These are phyloP conservation scores for Bothriochloa decipiens DNA, from an alignment of 176 grass and related monocot genomes.

Conservation along the genomic window DNA sequence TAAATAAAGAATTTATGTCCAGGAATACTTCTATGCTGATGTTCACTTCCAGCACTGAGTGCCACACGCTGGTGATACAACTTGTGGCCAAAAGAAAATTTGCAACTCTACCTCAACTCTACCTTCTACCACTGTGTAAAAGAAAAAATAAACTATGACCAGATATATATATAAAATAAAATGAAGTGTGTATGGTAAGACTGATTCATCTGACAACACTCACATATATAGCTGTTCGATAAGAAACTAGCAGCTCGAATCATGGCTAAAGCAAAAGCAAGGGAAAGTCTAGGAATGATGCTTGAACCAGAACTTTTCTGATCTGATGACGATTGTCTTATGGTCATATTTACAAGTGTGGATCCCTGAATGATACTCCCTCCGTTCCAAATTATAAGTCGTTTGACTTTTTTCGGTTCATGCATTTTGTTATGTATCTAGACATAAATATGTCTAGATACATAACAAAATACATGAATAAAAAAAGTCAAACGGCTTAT, in stretches of 20 bases:
- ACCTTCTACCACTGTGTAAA: slow-evolving; percentile 80
- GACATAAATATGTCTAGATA: too few species aligned
- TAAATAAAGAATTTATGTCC: slow-evolving; percentile 25
- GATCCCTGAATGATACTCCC: slow-evolving; percentile 60
- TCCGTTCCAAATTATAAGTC: too few species aligned
- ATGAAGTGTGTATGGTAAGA: slow-evolving; percentile 9
- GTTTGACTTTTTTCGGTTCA: too few species aligned
- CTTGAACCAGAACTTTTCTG: slow-evolving; percentile 34
- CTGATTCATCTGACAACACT: slow-evolving; percentile 57
- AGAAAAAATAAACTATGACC: slow-evolving; percentile 34
- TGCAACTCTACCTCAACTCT: slow-evolving; percentile 87
- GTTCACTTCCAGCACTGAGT: slow-evolving; percentile 55
- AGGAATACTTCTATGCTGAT: slow-evolving; percentile 54
- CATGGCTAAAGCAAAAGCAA: slow-evolving; percentile 63
- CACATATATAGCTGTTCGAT: slow-evolving; percentile 99
- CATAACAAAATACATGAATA: too few species aligned
- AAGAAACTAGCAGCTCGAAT: slow-evolving; percentile 91
- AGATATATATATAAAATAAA: slow-evolving; percentile 19
- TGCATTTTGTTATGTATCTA: too few species aligned
- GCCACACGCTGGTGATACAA: slow-evolving; percentile 59
- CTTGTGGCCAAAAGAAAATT: slow-evolving; percentile 88
- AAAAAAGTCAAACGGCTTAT: too few species aligned
- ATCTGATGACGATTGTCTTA: too few species aligned
- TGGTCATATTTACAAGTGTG: slow-evolving; percentile 44
- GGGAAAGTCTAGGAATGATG: slow-evolving; percentile 41